Conservation (phyloP, 2,329 filamentous ascomycete genomes). For the Fusarium odoratissimum region DNA sequence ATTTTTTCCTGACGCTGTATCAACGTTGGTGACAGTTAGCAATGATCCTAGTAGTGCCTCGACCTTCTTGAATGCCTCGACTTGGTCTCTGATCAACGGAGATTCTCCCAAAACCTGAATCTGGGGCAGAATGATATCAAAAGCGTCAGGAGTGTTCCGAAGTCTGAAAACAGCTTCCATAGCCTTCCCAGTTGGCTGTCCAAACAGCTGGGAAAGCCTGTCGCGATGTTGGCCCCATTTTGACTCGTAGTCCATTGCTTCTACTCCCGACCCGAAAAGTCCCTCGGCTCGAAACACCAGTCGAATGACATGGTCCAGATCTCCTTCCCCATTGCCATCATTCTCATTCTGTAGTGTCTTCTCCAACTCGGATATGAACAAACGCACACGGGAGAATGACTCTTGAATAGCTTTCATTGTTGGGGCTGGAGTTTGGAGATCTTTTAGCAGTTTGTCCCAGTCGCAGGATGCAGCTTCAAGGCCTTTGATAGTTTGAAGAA, state of each 20-base stretch:
- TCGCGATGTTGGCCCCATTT: not conserved
- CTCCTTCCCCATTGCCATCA: not conserved
- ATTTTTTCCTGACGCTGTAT: not conserved
- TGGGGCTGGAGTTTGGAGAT: not conserved
- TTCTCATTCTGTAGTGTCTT: not conserved
- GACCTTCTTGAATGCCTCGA: not conserved
- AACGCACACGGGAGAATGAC: not conserved
- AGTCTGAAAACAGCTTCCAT: not conserved
- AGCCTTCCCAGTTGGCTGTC: not conserved
- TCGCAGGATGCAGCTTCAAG: not conserved
- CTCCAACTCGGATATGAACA: not conserved
- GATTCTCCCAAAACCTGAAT: not conserved
- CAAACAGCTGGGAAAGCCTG: not conserved
- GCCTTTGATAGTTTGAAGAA: not conserved
- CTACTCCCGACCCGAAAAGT: not conserved
- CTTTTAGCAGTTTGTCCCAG: not conserved
- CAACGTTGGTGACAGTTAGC: not conserved
- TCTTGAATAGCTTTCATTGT: not conserved
- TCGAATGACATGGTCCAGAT: not conserved
- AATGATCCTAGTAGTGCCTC: not conserved
- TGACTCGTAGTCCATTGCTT: not conserved
- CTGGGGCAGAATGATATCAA: accelerated
- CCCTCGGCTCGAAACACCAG: not conserved
- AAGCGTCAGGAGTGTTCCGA: accelerated
- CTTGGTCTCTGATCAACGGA: not conserved